Evolutionary conservation across 495 filamentous ascomycete species (phyloP), one percentile per base, ranked within the genome.

Genomic region (Evernia prunastri): DNA sequence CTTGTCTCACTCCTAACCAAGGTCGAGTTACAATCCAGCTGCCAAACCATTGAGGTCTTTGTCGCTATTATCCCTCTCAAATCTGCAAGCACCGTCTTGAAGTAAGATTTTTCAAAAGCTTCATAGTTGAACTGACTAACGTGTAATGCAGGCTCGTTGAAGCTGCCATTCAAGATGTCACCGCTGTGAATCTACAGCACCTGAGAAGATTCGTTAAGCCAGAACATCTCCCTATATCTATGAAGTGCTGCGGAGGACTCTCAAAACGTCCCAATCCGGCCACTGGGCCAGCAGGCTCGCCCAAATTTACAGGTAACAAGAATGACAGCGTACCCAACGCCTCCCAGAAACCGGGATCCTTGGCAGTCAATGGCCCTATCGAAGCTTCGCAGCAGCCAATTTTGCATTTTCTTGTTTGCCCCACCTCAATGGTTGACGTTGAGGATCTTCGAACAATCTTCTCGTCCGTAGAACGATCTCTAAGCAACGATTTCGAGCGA

Each of bases 181-280:
- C 79, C n/a, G 77, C 79, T 68, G 80, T 82, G 60, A 82, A 87
- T 65, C 77, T 91, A 39, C 81, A 83, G 70, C 94, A 98, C 73
- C 82, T 97, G 25, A 86, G 91, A 53, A 85, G 91, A 58, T 89
- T 94, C 63, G 86, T 86, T 53, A 93, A 90, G 72, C 82, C 79
- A 35, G 79, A 81, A 43, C 86, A 85, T 67, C 78, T 97, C 8
- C 89, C 91, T 2, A 51, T 70, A 8, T 68, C 74, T 25, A 68
- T 88, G 9, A 72, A 67, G 70, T 69, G 37, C 18, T 15, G 36
- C 18, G 51, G 58, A 62, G 39, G 69, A 79, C 60, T n/a, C 29
- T 29, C 37, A n/a, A 15, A 33, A 12, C 10, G 13, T 35, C 25
- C 18, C 13, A 23, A 17, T 7, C 13, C 29, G 31, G 27, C 20